Base-by-base conservation (phyloP, 2,329 filamentous ascomycete genomes). In the Westerdykella ornata region DNA sequence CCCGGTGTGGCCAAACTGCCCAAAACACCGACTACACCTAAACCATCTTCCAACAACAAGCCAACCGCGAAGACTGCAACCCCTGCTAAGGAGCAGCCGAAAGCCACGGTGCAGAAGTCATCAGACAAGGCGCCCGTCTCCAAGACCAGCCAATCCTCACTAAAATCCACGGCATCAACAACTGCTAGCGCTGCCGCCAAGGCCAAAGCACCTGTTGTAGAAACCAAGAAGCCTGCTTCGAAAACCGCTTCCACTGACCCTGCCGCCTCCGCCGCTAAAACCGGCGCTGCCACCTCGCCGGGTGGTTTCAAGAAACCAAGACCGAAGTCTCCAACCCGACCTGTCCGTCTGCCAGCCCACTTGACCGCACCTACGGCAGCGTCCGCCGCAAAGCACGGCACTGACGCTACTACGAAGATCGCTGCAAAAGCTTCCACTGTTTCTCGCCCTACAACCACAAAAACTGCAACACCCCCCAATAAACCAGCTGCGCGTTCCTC, bases 351-450 rank as follows among this genome's bases (percentile, higher is more conserved):
- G 1, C 80, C 84, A 7, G 71, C 82, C 8, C 81, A 82, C 43
- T 69, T 88, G 20, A 83, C 74, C 17, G 80, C 82, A 5, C 83
- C 81, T 22, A 88, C 84, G 3, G 77, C 83, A 17, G 74, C 84
- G 1, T 88, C 80, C 1, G 77, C 76, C 13, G 81, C 80, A 12
- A 86, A 82, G 63, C 70, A 74, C 37, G 71, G 71, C n/a, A 59
- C 62, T 37, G 49, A 59, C 43, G 46, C 59, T 44, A 47, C 47
- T 32, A 68, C 69, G 47, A 72, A 74, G 9, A 60, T 68, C 13
- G 69, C 47, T 7, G 57, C 58, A 34, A 60, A 62, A 39, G 53
- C 63, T 60, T 41, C 70, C 62, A 48, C 66, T 59, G 46, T 70
- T 59, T 51, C 62, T 6, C 60, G 54, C 26, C 53, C 59, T 22